Base-by-base conservation (phyloP, 2,329 filamentous ascomycete species). In the Neonectria punicea region DNA sequence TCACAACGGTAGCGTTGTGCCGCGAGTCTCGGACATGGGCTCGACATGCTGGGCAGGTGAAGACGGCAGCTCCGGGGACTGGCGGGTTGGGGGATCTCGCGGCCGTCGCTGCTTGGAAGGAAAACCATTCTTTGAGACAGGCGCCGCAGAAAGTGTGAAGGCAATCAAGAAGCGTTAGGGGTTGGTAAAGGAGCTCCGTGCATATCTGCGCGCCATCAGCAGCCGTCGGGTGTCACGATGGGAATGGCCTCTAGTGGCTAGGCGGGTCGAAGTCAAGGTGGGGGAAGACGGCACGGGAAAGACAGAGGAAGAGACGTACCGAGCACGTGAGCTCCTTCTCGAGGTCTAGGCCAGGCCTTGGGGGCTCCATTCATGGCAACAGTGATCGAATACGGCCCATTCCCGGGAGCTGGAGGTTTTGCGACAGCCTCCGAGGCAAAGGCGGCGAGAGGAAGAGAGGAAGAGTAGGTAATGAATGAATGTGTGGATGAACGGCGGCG, bases 321-420 rank as follows among this genome's bases (percentile, higher is more conserved):
- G 95, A 97, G 84, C 95, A 98, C 58, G 92, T 94, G 82, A 98
- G 84, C 87, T 99, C 96, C 80, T 91, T 95, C 83, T 98, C 96
- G 73, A 98, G 85, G 80, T 97, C 93, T 75, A 89, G 79, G 64
- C 81, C 83, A 67, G 82, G 79, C 72, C 82, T 84, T 75, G 83
- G 80, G 69, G 83, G 78, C 74, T 84, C 84, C 85, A 87, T 88
- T 76, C 79, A 80, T 78, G 72, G 70, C 72, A 75, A 25, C 53
- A 18, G 63, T 36, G 60, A 30, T 63, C 58, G 49, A 54, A 14
- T 43, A 30, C 32, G 39, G 44, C 71, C 66, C 69, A 72, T 72
- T 53, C 32, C 39, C 59, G 63, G 65, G 66, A 55, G 28, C 13
- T 53, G 13, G 28, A 28, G 46, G 34, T 56, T 58, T 58, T 47